A percentile compares a stretch with the other conserved stretches of the same genome.
Conservation (phyloP, 2,329 filamentous ascomycete genomes). For the Aspergillus cejpii region DNA sequence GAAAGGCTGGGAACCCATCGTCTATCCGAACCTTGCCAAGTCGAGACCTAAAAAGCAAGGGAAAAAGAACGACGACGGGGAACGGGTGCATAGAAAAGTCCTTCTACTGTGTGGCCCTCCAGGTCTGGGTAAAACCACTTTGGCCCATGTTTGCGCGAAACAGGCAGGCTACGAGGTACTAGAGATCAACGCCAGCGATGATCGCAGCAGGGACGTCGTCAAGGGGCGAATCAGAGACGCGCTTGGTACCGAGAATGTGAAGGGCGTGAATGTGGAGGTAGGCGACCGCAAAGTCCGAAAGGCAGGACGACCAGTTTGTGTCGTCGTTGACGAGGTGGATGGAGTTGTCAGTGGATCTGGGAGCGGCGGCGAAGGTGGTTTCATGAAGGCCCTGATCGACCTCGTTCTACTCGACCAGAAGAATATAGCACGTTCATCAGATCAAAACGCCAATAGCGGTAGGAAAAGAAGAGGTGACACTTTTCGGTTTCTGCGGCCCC, state of each 20-base stretch:
- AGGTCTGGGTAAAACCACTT: slow-evolving; percentile 88
- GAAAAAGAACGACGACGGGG: slow-evolving; percentile 49
- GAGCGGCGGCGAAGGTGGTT: slow-evolving; percentile 77
- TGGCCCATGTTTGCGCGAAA: slow-evolving; percentile 90
- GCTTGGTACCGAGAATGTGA: slow-evolving; percentile 89
- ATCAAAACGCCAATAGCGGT: slow-evolving; percentile 19
- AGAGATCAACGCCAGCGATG: slow-evolving; percentile 97
- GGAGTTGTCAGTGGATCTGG: slow-evolving; percentile 79
- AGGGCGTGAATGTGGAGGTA: slow-evolving; percentile 50
- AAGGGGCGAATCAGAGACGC: slow-evolving; percentile 86
- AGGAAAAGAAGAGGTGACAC: slow-evolving; percentile 67
- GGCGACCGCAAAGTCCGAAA: slow-evolving; percentile 54
- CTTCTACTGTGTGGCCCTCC: slow-evolving; percentile 85
- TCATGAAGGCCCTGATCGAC: slow-evolving; percentile 90
- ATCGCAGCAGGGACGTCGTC: slow-evolving; percentile 82
- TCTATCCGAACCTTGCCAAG: slow-evolving; percentile 71
- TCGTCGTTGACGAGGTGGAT: slow-evolving; percentile 94
- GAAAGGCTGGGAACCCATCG: slow-evolving; percentile 86
- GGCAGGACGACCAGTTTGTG: slow-evolving; percentile 77
- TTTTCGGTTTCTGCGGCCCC: slow-evolving; percentile 77
- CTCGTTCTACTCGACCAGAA: slow-evolving; percentile 79
- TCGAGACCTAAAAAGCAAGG: slow-evolving; percentile 49
- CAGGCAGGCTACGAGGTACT: slow-evolving; percentile 95
- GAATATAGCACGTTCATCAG: slow-evolving; percentile 49
- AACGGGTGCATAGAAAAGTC: slow-evolving; percentile 78